These are phyloP conservation scores for Oryza officinalis DNA, from an alignment of 176 grass and related monocot species.

Conservation along the genomic window DNA sequence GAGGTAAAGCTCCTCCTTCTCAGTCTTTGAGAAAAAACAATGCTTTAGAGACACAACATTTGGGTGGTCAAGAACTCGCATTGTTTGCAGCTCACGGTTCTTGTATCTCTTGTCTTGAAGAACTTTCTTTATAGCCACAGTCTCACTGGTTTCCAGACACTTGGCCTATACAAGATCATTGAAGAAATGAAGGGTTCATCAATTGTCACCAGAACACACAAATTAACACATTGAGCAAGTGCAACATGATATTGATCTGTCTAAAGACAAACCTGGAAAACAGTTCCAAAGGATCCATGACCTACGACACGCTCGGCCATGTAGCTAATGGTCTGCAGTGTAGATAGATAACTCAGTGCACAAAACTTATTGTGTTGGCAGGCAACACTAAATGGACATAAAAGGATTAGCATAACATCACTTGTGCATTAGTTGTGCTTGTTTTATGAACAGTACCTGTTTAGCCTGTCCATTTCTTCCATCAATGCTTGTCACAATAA, in stretches of 20 bases:
- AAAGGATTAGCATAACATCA: not conserved
- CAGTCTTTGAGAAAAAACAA: conserved; percentile 91
- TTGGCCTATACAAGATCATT: conserved; percentile 60
- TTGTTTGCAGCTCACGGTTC: conserved; percentile 84
- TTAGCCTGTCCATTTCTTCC: conserved; percentile 83
- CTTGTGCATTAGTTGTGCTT: not conserved
- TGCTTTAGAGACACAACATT: conserved; percentile 84
- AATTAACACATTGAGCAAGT: not conserved
- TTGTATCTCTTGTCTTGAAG: conserved; percentile 94
- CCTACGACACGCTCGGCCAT: conserved; percentile 83
- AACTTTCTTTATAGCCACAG: conserved; percentile 93
- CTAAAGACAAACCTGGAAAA: conserved; percentile 68
- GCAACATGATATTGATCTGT: conserved; percentile 13
- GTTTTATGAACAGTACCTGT: conserved; percentile 50
- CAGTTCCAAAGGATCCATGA: conserved; percentile 75
- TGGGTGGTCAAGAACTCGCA: conserved; percentile 87
- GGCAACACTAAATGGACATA: not conserved
- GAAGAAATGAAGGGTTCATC: not conserved
- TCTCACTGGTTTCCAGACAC: conserved; percentile 84
- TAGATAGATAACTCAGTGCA: conserved; percentile 32
- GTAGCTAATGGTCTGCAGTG: conserved; percentile 73
- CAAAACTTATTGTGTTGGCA: not conserved
- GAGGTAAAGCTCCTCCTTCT: conserved; percentile 91
- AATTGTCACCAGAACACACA: not conserved
- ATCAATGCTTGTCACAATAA: conserved; percentile 87